phyloP scores from a whole-genome alignment of 352 stramenopile genomes.

The Pythium rishiriense region DNA sequence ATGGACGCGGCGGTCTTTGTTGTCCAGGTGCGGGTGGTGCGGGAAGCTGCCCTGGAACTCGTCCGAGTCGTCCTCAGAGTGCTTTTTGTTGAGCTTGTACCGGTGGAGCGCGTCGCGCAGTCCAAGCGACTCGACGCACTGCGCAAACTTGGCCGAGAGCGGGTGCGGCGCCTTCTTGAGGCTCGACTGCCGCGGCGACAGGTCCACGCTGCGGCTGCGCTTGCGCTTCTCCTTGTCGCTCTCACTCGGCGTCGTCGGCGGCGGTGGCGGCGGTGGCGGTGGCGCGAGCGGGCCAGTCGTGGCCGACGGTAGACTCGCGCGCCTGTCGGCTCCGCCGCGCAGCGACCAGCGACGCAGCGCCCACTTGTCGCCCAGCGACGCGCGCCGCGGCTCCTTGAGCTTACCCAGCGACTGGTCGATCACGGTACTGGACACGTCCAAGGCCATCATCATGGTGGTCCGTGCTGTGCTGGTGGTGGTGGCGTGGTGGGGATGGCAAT shows the following conservation, averaged over 20 bases:
- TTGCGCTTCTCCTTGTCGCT: constrained; percentile 25
- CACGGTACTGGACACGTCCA: constrained; percentile 8
- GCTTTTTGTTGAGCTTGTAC: constrained; percentile 20
- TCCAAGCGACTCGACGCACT: constrained; percentile 53
- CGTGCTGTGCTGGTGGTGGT: too few relatives aligned
- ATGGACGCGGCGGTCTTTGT: constrained; percentile 42
- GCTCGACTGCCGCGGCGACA: constrained; percentile 43
- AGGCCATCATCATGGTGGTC: constrained; percentile 20
- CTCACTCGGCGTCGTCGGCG: not conserved
- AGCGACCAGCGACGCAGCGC: constrained; percentile 27
- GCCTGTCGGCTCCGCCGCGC: constrained; percentile 15
- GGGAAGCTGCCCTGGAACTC: constrained; percentile 8
- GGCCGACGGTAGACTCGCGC: not conserved
- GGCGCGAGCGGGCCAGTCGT: not conserved
- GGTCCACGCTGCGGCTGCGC: constrained; percentile 27
- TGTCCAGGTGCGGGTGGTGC: constrained; percentile 15
- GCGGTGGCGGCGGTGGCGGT: not conserved
- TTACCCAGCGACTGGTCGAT: constrained; percentile 12
- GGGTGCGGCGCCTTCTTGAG: constrained; percentile 55
- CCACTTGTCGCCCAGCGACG: constrained; percentile 13
- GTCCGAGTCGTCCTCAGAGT: constrained; percentile 1
- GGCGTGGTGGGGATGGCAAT: too few relatives aligned
- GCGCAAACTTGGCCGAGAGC: constrained; percentile 51
- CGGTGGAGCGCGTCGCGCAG: constrained; percentile 37
- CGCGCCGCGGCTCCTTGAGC: constrained; percentile 9